A percentile compares a stretch with the other conserved stretches of the same genome.
These are phyloP conservation scores for Boletus tomentosulus DNA, from an alignment of 768 basidiomycete species.

Conservation along the genomic window DNA sequence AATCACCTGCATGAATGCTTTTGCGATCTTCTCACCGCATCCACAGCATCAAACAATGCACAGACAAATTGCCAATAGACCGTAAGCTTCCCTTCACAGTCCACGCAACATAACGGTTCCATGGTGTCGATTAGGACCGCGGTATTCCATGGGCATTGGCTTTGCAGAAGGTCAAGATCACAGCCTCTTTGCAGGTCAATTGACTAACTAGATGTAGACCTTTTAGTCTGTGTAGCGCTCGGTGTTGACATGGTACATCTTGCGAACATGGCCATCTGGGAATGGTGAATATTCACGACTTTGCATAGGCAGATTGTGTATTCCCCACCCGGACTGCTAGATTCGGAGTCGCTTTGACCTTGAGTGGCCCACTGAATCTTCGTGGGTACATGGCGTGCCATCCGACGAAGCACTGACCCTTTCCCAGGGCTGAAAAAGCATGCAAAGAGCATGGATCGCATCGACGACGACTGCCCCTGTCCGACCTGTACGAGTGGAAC, in stretches of 20 bases:
- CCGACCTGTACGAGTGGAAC: constrained; percentile 72
- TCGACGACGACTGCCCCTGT: constrained; percentile 78
- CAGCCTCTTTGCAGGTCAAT: background rate
- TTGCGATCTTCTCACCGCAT: constrained; percentile 8
- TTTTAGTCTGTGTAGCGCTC: constrained; percentile 87
- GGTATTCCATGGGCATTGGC: constrained; percentile 91
- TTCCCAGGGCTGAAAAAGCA: constrained; percentile 54
- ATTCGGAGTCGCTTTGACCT: constrained; percentile 86
- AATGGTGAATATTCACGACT: background rate
- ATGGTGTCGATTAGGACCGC: constrained; percentile 51
- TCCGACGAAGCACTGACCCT: constrained; percentile 6
- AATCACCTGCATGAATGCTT: background rate
- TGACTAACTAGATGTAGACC: constrained; percentile 44
- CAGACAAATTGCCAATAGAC: constrained; percentile 73
- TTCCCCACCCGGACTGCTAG: constrained; percentile 91
- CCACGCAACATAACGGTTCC: constrained; percentile 7
- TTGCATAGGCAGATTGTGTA: constrained; percentile 78
- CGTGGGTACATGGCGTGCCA: constrained; percentile 36
- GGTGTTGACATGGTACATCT: constrained; percentile 81
- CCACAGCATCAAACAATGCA: constrained; percentile 74
- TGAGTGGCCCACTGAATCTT: constrained; percentile 77
- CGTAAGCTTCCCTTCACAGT: constrained; percentile 40
- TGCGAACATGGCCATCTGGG: background rate
- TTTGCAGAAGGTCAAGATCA: constrained; percentile 74
- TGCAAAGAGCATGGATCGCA: constrained; percentile 61